These are phyloP conservation scores for Rhizopogon roseolus DNA, from an alignment of 768 basidiomycete genomes.

Conservation along the genomic window DNA sequence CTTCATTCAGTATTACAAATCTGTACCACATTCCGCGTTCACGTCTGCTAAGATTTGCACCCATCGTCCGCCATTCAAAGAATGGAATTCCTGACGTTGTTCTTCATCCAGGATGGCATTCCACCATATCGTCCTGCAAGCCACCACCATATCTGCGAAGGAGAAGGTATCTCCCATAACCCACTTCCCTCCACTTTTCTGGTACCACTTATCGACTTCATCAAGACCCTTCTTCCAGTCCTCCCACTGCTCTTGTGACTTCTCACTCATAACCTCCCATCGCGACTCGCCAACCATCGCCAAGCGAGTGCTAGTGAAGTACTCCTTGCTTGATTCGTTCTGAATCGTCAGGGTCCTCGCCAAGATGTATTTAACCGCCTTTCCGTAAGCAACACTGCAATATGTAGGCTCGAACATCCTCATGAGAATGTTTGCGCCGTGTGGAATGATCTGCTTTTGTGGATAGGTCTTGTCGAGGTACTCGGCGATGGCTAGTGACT, in stretches of 20 bases:
- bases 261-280: background rate
- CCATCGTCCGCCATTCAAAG: slow-evolving; percentile 6
- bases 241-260: background rate
- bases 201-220: slow-evolving; percentile 17
- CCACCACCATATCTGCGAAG: slow-evolving; percentile 3
- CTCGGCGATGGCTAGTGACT: slow-evolving; percentile 7
- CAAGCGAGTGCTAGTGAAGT: background rate
- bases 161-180: slow-evolving; percentile 6
- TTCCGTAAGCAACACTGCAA: background rate
- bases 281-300: background rate
- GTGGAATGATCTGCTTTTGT: slow-evolving; percentile 1
- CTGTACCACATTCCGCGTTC: background rate
- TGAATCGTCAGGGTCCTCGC: background rate
- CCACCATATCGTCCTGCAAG: slow-evolving; percentile 2
- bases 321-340: slow-evolving; percentile 1
- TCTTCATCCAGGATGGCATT: slow-evolving; percentile 1
- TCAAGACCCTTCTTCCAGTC: background rate
- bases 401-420: background rate
- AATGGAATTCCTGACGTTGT: background rate
- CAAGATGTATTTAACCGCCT: background rate
- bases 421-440: background rate
- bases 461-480: slow-evolving; percentile 6
- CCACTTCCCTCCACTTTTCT: slow-evolving; percentile 7
- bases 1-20: background rate
- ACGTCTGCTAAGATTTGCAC: background rate